These are phyloP conservation scores for Apiospora sp. DNA, from an alignment of 2,329 filamentous ascomycete species.

Conservation along the genomic window DNA sequence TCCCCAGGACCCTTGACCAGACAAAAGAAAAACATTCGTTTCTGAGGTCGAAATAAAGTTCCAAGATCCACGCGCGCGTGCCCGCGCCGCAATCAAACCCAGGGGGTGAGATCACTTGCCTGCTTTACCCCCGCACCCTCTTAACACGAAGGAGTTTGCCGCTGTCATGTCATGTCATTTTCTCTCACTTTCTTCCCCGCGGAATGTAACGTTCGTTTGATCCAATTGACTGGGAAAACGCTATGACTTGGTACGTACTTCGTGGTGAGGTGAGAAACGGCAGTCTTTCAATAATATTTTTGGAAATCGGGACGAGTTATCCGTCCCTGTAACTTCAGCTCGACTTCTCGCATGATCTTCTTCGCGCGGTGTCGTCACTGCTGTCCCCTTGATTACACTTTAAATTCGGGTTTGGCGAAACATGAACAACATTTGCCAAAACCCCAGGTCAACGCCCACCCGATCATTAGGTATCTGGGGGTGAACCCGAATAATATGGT, in stretches of 20 bases:
- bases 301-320: neutral
- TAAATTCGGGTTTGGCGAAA: neutral
- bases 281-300: too few species aligned
- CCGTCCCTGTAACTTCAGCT: neutral
- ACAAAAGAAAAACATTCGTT: neutral
- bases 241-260: neutral
- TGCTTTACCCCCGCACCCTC: neutral
- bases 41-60: neutral
- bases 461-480: too few species aligned
- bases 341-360: neutral
- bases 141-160: neutral
- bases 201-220: neutral
- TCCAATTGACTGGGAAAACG: too few species aligned
- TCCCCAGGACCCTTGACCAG: neutral
- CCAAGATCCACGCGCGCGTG: neutral
- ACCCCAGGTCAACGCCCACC: too few species aligned
- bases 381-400: neutral
- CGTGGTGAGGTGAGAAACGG: too few species aligned
- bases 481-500: too few species aligned
- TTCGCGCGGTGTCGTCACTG: neutral
- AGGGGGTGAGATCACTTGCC: neutral
- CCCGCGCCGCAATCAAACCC: conserved; percentile 1
- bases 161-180: neutral
- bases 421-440: too few species aligned
- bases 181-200: neutral